Conservation (phyloP, 768 basidiomycete species). For the Kwoniella europaea region DNA sequence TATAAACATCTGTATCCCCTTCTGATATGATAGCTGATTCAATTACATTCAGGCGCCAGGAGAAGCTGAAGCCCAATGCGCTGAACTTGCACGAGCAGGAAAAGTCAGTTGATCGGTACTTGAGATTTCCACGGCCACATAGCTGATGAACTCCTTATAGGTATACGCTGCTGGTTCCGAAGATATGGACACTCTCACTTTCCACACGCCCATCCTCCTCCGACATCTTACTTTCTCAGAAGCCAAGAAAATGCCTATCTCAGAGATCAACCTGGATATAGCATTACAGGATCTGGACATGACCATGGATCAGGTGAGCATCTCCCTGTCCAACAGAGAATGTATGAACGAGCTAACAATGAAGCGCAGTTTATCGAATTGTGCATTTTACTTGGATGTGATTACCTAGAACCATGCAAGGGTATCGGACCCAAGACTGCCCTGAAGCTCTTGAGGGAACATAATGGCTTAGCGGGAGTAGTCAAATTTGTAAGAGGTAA, state of each 20-base stretch:
- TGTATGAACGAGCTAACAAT: too few relatives aligned
- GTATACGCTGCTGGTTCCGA: constrained; percentile 98
- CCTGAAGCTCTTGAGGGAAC: constrained; percentile 85
- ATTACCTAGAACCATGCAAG: constrained; percentile 98
- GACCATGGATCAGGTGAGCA: constrained; percentile 90
- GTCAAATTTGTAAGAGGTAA: constrained; percentile 79
- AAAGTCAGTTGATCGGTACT: constrained; percentile 64
- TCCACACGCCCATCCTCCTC: constrained; percentile 85
- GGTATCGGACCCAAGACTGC: constrained; percentile 96
- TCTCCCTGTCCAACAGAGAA: too few relatives aligned
- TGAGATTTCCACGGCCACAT: not conserved
- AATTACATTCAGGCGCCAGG: constrained; percentile 78
- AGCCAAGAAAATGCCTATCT: constrained; percentile 94
- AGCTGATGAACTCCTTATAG: constrained; percentile 58
- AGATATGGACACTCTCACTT: constrained; percentile 99
- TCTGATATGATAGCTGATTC: not conserved
- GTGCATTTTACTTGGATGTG: constrained; percentile 94
- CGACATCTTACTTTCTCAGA: constrained; percentile 98
- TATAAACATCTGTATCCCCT: not conserved
- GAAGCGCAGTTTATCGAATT: constrained; percentile 99
- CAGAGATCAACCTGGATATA: constrained; percentile 80
- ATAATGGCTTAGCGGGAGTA: constrained; percentile 72
- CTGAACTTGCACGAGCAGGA: constrained; percentile 93
- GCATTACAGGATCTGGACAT: constrained; percentile 88
- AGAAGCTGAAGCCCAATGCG: constrained; percentile 98